Base-by-base conservation (phyloP, 495 filamentous ascomycete genomes). In the Copromyces sp. region DNA sequence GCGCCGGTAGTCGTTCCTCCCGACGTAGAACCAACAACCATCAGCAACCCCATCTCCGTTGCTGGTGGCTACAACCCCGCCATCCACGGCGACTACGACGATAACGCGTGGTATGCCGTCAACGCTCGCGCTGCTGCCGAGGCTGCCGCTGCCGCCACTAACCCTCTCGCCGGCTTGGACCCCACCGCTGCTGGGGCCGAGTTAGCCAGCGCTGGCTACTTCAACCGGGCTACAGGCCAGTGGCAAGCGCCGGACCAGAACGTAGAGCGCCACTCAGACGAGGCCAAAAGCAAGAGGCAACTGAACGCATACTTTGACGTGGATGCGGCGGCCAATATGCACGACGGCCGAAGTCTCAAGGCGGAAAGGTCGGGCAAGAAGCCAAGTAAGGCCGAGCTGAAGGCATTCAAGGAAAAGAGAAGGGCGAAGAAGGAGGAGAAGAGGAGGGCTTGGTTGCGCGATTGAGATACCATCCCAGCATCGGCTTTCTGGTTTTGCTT, bases 251-350 rank as follows among this genome's bases (percentile, higher is more conserved):
- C 83, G 4, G 90, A 96, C 3, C 81, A 81, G 74, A 81, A 79
- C 39, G 72, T 79, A 0, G 83, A 84, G 17, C 80, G 81, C n/a
- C 90, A 93, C 85, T 93, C 91, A 75, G 95, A 98, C 78, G 94
- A 95, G 80, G 93, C 93, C 75, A 97, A 97, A 86, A 89, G 89
- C 53, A 87, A 84, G 71, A 86, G 96, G 68, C 95, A 98, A 85
- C 92, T 98, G 92, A 91, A 90, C 78, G 93, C 94, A 11, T 99
- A 90, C 82, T 99, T 97, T 78, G 96, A 98, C 78, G 95, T 98
- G n/a, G 95, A 98, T 83, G 93, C 94, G 12, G 95, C 94, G 29
- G 96, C 96, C 1, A 98, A 98, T 78, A 89, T 87, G 74, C 95
- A 99, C 75, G 92, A 97, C 77, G 95, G 95, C 8, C 88, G 92